Conservation (phyloP, 208 protist genomes). For the Balamuthia mandrillaris region DNA sequence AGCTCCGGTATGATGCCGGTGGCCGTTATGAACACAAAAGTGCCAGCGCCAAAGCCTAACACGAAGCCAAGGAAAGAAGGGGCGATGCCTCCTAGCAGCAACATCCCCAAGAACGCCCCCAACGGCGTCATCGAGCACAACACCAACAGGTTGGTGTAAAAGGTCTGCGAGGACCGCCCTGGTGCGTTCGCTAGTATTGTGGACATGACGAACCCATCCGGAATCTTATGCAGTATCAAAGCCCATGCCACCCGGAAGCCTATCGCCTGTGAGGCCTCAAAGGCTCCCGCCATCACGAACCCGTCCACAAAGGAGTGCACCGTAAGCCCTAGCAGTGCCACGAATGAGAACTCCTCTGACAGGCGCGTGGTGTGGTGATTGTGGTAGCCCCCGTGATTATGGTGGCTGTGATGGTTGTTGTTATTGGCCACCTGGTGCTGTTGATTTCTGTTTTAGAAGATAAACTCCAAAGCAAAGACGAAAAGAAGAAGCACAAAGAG, state of each 20-base stretch:
- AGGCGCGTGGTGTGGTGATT: background rate
- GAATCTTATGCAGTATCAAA: background rate
- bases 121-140: background rate
- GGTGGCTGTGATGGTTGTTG: background rate
- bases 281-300: background rate
- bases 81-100: background rate
- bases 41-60: background rate
- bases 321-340: background rate
- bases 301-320: background rate
- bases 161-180: background rate
- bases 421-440: background rate
- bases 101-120: background rate
- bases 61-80: background rate
- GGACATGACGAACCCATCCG: background rate
- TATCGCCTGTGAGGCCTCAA: background rate
- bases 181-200: background rate
- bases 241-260: background rate
- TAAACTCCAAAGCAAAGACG: no score
- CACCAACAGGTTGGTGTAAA: background rate
- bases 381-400: background rate
- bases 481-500: no score
- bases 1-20: background rate
- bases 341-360: background rate
- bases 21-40: background rate
- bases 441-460: background rate